Evolutionary conservation across 495 filamentous ascomycete genomes (phyloP).

Genomic region (Geopyxis carbonaria): DNA sequence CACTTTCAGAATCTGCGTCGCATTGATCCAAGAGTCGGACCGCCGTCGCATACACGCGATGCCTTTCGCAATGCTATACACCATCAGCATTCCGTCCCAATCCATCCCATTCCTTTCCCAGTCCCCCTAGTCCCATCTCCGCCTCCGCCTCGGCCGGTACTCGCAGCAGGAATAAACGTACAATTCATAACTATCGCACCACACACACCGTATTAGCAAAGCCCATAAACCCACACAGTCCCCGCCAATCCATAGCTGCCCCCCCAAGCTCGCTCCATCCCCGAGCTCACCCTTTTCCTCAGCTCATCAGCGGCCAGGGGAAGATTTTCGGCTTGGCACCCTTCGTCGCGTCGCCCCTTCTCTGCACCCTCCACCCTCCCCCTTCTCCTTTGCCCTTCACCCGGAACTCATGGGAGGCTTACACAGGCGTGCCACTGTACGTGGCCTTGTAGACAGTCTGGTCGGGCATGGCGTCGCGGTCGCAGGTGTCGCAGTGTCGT

Average conservation of each 20-base stretch:
- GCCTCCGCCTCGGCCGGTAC: neutral
- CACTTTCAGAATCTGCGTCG: slow-evolving; percentile 83
- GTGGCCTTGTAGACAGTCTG: slow-evolving; percentile 25
- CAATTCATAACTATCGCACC: slow-evolving; percentile 21
- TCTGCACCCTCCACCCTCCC: too few relatives aligned
- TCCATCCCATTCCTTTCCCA: too few relatives aligned
- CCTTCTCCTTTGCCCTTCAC: too few relatives aligned
- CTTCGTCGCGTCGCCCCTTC: too few relatives aligned
- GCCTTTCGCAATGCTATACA: slow-evolving; percentile 22
- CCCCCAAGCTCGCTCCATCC: too few relatives aligned
- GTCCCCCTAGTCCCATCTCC: too few relatives aligned
- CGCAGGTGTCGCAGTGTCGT: too few relatives aligned
- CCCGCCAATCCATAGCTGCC: neutral
- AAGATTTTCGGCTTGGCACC: neutral
- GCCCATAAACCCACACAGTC: neutral
- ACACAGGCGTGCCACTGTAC: slow-evolving; percentile 26
- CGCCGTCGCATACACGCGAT: slow-evolving; percentile 73
- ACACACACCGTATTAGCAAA: slow-evolving; percentile 1
- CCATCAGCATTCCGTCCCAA: slow-evolving; percentile 10
- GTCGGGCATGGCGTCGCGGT: slow-evolving; percentile 8
- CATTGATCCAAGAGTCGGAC: slow-evolving; percentile 81
- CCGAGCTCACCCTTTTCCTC: too few relatives aligned
- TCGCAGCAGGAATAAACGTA: slow-evolving; percentile 8
- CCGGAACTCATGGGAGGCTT: too few relatives aligned
- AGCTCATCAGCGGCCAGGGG: too few relatives aligned